phyloP scores from a whole-genome alignment of 225 moss, liverwort and hornwort genomes.

The Physcomitrium patens region DNA sequence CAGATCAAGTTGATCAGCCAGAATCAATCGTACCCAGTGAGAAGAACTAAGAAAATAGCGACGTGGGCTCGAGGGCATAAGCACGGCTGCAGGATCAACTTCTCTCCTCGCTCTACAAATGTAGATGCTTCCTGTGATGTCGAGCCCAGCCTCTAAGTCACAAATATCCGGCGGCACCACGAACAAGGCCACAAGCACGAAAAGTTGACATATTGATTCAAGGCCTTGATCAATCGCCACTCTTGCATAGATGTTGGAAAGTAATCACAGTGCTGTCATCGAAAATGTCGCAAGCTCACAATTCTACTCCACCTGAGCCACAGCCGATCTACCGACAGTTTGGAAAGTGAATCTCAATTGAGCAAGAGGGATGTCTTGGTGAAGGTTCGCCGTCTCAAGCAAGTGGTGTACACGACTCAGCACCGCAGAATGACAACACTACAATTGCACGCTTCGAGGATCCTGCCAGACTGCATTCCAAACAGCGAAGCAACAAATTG shows the following conservation, averaged over 20 bases:
- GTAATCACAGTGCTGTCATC: conserved; percentile 10
- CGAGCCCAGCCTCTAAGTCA: no score
- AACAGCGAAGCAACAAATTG: no score
- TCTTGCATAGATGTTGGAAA: conserved; percentile 3
- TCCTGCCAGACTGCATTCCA: no score
- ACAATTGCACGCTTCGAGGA: no score
- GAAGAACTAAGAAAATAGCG: background rate
- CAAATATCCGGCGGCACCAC: background rate
- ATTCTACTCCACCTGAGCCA: background rate
- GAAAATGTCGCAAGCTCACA: background rate
- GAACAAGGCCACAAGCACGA: background rate
- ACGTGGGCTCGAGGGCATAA: no score
- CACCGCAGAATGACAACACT: no score
- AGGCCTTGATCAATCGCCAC: conserved; percentile 22
- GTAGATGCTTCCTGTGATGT: background rate
- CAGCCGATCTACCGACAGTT: no score
- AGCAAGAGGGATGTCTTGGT: background rate
- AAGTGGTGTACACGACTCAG: no score
- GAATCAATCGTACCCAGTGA: conserved; percentile 17
- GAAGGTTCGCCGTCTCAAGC: no score
- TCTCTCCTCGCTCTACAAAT: conserved; percentile 26
- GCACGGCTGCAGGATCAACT: background rate
- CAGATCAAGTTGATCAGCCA: background rate
- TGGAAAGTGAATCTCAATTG: background rate
- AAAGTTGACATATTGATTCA: background rate